Evolutionary conservation across 176 grass and related monocot species (phyloP).

Genomic region (Phragmites australis): DNA sequence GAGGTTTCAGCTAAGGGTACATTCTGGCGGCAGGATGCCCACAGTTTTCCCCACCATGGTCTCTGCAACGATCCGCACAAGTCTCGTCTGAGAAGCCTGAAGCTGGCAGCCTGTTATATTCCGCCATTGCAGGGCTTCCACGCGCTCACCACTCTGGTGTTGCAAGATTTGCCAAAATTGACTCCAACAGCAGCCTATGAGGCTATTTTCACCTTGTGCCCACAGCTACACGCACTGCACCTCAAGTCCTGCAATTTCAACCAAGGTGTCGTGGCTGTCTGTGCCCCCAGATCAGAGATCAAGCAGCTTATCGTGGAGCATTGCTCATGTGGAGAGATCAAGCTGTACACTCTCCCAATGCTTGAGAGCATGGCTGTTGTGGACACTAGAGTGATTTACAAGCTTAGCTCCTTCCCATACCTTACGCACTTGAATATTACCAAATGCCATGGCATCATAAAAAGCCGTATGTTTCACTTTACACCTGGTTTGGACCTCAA

Average conservation of each 20-base stretch:
- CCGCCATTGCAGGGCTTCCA: conserved; percentile 12
- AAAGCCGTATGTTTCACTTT: background rate
- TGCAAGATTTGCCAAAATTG: background rate
- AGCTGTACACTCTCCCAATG: conserved; percentile 24
- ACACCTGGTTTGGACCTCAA: background rate
- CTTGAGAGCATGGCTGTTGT: conserved; percentile 15
- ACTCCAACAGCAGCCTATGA: background rate
- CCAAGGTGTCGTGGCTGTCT: background rate
- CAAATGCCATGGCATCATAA: background rate
- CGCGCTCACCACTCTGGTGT: conserved; percentile 13
- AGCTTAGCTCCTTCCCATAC: conserved; percentile 3
- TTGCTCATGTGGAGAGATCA: background rate
- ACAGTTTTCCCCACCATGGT: conserved; percentile 28
- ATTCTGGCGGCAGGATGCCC: background rate
- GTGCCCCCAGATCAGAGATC: conserved; percentile 22
- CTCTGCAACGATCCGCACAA: conserved; percentile 4
- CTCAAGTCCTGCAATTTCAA: background rate
- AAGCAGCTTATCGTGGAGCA: background rate
- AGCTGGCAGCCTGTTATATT: conserved; percentile 6
- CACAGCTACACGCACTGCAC: conserved; percentile 30
- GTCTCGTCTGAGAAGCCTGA: conserved; percentile 27
- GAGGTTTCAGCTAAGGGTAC: conserved; percentile 10
- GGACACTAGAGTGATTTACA: background rate
- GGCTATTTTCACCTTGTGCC: conserved; percentile 12
- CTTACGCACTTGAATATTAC: background rate